Evolutionary conservation across 352 stramenopile genomes (phyloP), one percentile per base, ranked within the genome.

Genomic region (Globisporangium orthogonon): DNA sequence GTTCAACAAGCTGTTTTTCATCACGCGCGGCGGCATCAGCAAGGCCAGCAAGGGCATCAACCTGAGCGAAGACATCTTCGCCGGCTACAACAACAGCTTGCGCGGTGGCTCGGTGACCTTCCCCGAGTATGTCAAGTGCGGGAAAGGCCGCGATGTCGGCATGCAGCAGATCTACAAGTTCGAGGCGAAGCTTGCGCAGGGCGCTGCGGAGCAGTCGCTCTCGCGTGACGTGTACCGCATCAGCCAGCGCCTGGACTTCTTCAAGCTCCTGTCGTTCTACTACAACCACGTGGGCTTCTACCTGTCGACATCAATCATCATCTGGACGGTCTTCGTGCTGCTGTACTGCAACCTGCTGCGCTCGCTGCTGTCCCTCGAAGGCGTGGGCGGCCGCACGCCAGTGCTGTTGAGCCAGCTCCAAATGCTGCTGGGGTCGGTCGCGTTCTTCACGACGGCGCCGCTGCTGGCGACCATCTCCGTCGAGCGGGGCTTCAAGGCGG

Each of bases 141-240:
- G 97, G 52, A 99, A 99, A 70, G 97, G 97, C 40, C 93, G 97
- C 52, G 97, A 99, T 89, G 97, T 99, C 30, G 97, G 97, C 45
- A 98, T 99, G 95, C 97, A 98, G 67, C 97, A 99, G 69, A 99
- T 99, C 62, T 99, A 99, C 83, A 99, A 99, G 74, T 99, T 99
- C 61, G 97, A 99, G 73, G 96, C 97, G 1, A 99, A 99, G 63
- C 76, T 98, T 10, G 96, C 92, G 56, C 95, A 99, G 72, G 97
- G 97, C 51, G 96, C 96, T 11, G 97, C 93, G 2, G 97, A 99
- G 69, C 97, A 99, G 70, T 99, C 95, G 67, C 76, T 99, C 28
- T 99, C 95, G 30, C 87, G 97, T 52, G 97, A 99, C 80, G 95
- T 99, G 28, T 98, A 98, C 74, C 83, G 97, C 31, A 96, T 99